Base-by-base conservation (phyloP, 306 rosid species). In the Arachis stenosperma region DNA sequence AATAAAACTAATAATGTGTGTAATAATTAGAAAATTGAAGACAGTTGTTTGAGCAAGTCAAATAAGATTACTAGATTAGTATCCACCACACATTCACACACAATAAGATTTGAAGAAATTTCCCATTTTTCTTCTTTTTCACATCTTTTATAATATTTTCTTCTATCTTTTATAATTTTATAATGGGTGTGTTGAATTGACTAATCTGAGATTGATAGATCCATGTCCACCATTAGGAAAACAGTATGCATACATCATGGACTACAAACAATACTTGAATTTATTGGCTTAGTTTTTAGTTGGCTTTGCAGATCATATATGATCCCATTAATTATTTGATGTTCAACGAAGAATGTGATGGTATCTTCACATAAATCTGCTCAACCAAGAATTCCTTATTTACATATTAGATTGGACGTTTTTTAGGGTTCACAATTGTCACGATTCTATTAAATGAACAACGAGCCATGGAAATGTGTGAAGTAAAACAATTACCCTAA, bases 1-100 rank as follows among this genome's bases (percentile, higher is more conserved):
- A 33, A 33, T 33, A 33, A 33, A 33, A 33, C 4, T 33, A 33
- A 33, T 33, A 4, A 33, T 33, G 37, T 33, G 37, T 33, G 57
- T 17, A 67, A 7, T 17, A 67, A 7, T 7, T 30, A n/a, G 41
- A 57, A 47, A 58, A 33, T 33, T 33, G 37, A 33, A 14, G 61
- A 68, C 53, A 66, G 43, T 74, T 58, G 56, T 33, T 51, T 27
- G 47, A 36, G 60, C 2, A 4, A 8, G 30, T 59, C 65, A 60
- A 52, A 52, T 48, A 12, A 48, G 54, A 12, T 12, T 48, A 11
- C 6, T 11, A 48, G 54, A 12, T 12, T 48, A 11, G 17, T 11
- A 42, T 22, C 70, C 17, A 65, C 50, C 69, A 39, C 29, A 42
- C n/a, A 42, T 42, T 42, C 46, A 42, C 46, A 5, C 46, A 5